Evolutionary conservation across 768 basidiomycete species (phyloP).

Genomic region (Russula sp.): DNA sequence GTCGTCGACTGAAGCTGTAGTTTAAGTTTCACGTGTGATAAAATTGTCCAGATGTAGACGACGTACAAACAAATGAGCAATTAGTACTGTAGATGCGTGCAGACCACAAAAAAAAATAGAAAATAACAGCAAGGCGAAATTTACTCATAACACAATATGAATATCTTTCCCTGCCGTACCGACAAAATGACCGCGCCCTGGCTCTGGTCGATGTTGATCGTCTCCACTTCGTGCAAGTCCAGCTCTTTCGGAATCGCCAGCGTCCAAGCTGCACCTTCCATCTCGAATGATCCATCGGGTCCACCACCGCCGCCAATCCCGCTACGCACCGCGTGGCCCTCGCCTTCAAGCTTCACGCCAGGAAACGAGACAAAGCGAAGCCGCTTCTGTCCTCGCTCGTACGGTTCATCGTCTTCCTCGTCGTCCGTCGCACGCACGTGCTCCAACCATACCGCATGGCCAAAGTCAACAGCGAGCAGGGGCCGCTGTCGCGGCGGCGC

Average conservation of each 20-base stretch:
- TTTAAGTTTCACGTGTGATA: neutral
- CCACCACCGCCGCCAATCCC: constrained; percentile 8
- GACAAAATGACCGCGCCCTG: constrained; percentile 72
- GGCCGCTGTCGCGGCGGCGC: constrained; percentile 50
- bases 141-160: constrained; percentile 64
- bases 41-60: neutral
- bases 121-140: neutral
- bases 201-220: constrained; percentile 74
- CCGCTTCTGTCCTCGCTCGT: constrained; percentile 44
- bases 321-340: constrained; percentile 30
- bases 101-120: neutral
- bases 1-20: no score
- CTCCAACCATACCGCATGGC: constrained; percentile 83
- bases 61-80: neutral
- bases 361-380: constrained; percentile 73
- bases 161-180: constrained; percentile 65
- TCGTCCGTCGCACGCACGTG: constrained; percentile 41
- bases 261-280: constrained; percentile 49
- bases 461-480: constrained; percentile 81
- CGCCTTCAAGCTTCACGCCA: constrained; percentile 43
- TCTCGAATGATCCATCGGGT: constrained; percentile 41
- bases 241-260: constrained; percentile 63
- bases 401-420: constrained; percentile 34
- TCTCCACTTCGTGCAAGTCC: constrained; percentile 63
- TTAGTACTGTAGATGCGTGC: neutral